Evolutionary conservation across 2,329 filamentous ascomycete species (phyloP).

Genomic region (Hysterium pulicare): DNA sequence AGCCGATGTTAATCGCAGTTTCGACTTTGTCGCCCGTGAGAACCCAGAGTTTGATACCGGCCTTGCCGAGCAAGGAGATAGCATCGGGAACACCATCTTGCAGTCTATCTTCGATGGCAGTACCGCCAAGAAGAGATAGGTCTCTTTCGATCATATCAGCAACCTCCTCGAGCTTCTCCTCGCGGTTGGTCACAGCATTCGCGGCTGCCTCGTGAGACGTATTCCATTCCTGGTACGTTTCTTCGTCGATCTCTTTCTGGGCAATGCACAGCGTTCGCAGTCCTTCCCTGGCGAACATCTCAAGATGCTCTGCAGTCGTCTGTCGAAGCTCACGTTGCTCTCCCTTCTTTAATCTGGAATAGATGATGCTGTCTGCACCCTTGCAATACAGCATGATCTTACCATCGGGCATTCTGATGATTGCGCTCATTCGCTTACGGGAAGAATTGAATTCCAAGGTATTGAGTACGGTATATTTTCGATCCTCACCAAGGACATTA

Average conservation of each 20-base stretch:
- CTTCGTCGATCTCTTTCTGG: slow-evolving; percentile 72
- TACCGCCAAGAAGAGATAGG: slow-evolving; percentile 82
- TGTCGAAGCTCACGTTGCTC: slow-evolving; percentile 81
- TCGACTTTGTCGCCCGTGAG: slow-evolving; percentile 98
- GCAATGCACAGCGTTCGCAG: slow-evolving; percentile 93
- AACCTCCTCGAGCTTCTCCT: slow-evolving; percentile 88
- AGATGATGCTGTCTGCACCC: slow-evolving; percentile 95
- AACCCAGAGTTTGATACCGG: slow-evolving; percentile 98
- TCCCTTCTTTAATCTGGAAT: slow-evolving; percentile 79
- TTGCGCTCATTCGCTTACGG: slow-evolving; percentile 95
- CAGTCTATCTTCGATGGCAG: slow-evolving; percentile 93
- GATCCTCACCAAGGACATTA: slow-evolving; percentile 82
- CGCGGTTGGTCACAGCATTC: slow-evolving; percentile 76
- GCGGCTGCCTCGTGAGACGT: slow-evolving; percentile 84
- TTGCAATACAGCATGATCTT: slow-evolving; percentile 93
- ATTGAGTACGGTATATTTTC: slow-evolving; percentile 82
- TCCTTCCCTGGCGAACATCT: slow-evolving; percentile 95
- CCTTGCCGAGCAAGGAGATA: slow-evolving; percentile 83
- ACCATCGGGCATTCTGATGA: slow-evolving; percentile 89
- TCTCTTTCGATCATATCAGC: slow-evolving; percentile 90
- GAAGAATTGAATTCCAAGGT: slow-evolving; percentile 97
- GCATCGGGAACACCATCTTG: slow-evolving; percentile 97
- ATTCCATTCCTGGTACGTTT: slow-evolving; percentile 82
- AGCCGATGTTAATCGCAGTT: slow-evolving; percentile 99
- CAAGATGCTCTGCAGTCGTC: slow-evolving; percentile 86